Evolutionary conservation across 805 yeast species (phyloP), one percentile per base, ranked within the genome.

Genomic region (Wickerhamiella musiphila): DNA sequence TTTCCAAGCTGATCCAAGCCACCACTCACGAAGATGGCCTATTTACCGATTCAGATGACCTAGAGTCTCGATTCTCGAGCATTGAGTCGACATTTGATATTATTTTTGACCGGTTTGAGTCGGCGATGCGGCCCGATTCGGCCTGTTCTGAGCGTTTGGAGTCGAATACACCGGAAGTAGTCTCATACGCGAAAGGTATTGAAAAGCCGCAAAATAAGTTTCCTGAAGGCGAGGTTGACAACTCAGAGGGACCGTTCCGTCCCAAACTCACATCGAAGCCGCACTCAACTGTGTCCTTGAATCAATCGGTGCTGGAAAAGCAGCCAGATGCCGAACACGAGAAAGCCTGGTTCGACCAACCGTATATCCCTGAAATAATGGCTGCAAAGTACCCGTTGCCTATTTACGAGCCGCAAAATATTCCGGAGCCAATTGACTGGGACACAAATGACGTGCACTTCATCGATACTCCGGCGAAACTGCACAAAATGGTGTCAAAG

Each of bases 221-320:
- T 52, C 25, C 35, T 5, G 49, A 56, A 11, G 54, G 46, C 1
- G 60, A 68, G 1, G 60, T 82, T 6, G 82, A 83, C 48, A 82
- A 82, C 48, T 56, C 72, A 4, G 82, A 73, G 47, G 43, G 58
- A 0, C 94, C 95, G 1, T 90, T 86, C 57, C 68, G 58, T 44
- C 96, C 98, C 1, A 58, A 70, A 33, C 53, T 90, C 17, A 59
- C 63, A 1, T 41, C 58, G 1, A 90, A 90, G 50, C 96, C 95
- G 1, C 64, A 78, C 49, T 68, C 81, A 1, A 29, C 73, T 6
- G 54, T 52, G 28, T 54, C 78, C 0, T 61, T 73, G 15, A 68
- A 68, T n/a, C 69, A 73, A 18, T 56, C 70, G 5, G 36, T 65
- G 26, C 42, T 39, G 34, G 45, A 66, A 17, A 39, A 37, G 45